Evolutionary conservation across 805 yeast species (phyloP), one percentile per base, ranked within the genome.

Genomic region (Candida peoriensis): DNA sequence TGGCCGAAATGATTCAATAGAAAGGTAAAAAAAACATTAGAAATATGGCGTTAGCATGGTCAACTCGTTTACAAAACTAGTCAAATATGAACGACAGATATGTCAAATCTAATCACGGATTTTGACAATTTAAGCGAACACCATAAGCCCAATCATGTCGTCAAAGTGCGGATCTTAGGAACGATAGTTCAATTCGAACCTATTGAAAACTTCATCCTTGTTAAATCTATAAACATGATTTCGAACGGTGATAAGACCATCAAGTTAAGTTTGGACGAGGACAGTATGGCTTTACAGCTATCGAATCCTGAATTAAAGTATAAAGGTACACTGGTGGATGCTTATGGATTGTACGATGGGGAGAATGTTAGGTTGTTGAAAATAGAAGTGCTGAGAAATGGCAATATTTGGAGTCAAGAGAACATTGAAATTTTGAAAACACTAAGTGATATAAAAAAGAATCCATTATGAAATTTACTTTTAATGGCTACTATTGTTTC

Each of bases 131-230:
- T 42, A 11, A 5, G 22, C 4, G 13, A 18, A 5, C 42, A 40
- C 19, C 19, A 30, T 12, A 34, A 30, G 12, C 33, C 34, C 18
- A 47, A 49, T 30, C 27, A 21, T 8, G 36, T 37, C 1, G 46
- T 42, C n/a, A 42, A 39, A 21, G 43, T 51, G 2, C 39, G 54
- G 5, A 26, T 51, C 8, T 21, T 51, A 12, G 56, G 54, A 2
- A 24, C 42, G 4, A 34, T 51, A 2, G 35, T 46, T 8, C 46
- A 46, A 13, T 51, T 36, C 28, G 46, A 45, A 24, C 44, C 50
- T 2, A 16, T 30, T 20, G 36, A 36, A 9, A 33, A 36, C 5
- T 16, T 30, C 17, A 43, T 51, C 28, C 15, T 31, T 3, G 24
- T 50, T 10, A 37, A 38, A 16, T 43, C 54, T 1, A 33, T 43